Conservation (phyloP, 768 basidiomycete species). For the Serendipita sp. region DNA sequence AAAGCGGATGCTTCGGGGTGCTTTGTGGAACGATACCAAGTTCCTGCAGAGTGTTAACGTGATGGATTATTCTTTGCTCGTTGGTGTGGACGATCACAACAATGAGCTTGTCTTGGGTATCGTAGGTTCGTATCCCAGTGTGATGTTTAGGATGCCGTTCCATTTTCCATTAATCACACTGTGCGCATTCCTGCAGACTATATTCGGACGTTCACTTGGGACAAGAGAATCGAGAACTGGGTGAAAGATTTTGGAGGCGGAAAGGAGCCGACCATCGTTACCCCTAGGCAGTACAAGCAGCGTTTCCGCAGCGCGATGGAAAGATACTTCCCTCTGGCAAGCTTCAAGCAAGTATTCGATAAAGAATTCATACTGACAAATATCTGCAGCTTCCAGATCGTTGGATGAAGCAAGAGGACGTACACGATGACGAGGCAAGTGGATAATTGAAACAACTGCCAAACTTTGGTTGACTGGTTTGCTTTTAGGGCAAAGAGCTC, state of each 20-base stretch:
- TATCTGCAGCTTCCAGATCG: slow-evolving; percentile 57
- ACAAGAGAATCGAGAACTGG: slow-evolving; percentile 97
- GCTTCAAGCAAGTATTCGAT: slow-evolving; percentile 12
- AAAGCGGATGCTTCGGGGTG: slow-evolving; percentile 78
- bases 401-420: slow-evolving; percentile 78
- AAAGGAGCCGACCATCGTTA: slow-evolving; percentile 89
- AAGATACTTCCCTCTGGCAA: slow-evolving; percentile 70
- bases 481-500: slow-evolving; percentile 18
- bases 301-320: slow-evolving; percentile 81
- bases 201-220: slow-evolving; percentile 93
- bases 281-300: slow-evolving; percentile 85
- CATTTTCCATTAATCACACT: neutral
- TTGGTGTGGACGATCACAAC: slow-evolving; percentile 78
- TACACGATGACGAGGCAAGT: slow-evolving; percentile 48
- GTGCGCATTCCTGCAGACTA: slow-evolving; percentile 40
- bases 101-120: slow-evolving; percentile 94
- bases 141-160: too few species aligned
- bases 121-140: slow-evolving; percentile 49
- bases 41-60: slow-evolving; percentile 90
- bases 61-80: slow-evolving; percentile 94
- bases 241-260: slow-evolving; percentile 80
- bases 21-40: slow-evolving; percentile 87
- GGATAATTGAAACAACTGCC: too few species aligned
- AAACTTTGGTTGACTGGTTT: too few species aligned
- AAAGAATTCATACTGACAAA: slow-evolving; percentile 2